Conservation (phyloP, 2,329 filamentous ascomycete genomes). For the Clathrospora elynae region DNA sequence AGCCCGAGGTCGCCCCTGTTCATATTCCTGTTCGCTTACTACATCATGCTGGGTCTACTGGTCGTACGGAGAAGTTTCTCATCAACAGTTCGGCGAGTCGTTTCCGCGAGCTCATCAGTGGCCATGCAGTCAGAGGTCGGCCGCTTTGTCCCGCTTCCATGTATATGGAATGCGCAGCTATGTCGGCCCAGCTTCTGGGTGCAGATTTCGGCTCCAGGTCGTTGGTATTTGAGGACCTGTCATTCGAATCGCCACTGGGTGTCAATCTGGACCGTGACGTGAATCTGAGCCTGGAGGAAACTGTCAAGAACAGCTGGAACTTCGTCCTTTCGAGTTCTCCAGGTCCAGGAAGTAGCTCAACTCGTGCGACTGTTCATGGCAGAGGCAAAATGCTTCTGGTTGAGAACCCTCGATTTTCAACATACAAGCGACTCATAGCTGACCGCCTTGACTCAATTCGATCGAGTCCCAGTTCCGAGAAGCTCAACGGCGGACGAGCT, state of each 20-base stretch:
- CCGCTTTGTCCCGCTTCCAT: slow-evolving; percentile 26
- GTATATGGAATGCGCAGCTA: slow-evolving; percentile 28
- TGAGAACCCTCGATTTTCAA: slow-evolving; percentile 4
- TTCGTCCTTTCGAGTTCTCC: slow-evolving; percentile 9
- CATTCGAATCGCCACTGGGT: slow-evolving; percentile 16
- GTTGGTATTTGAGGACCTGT: slow-evolving; percentile 13
- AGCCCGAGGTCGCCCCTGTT: neutral
- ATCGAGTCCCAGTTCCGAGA: slow-evolving; percentile 9
- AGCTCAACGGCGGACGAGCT: slow-evolving; percentile 16
- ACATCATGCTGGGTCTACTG: slow-evolving; percentile 2
- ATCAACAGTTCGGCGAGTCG: slow-evolving; percentile 17
- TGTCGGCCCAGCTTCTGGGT: slow-evolving; percentile 14
- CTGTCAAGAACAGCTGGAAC: slow-evolving; percentile 4
- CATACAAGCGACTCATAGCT: slow-evolving; percentile 18
- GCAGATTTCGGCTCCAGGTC: slow-evolving; percentile 3
- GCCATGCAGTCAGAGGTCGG: slow-evolving; percentile 22
- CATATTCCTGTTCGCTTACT: slow-evolving; percentile 2
- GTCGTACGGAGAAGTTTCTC: slow-evolving; percentile 6
- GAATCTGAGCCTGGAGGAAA: slow-evolving; percentile 3
- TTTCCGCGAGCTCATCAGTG: slow-evolving; percentile 16
- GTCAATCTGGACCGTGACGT: slow-evolving; percentile 11
- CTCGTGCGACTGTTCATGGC: slow-evolving; percentile 9
- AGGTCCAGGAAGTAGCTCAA: slow-evolving; percentile 1
- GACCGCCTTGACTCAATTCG: slow-evolving; percentile 7
- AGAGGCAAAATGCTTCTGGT: slow-evolving; percentile 9